phyloP scores from a whole-genome alignment of 1,139 yeast species.

The Meyerozyma smithsonii region DNA sequence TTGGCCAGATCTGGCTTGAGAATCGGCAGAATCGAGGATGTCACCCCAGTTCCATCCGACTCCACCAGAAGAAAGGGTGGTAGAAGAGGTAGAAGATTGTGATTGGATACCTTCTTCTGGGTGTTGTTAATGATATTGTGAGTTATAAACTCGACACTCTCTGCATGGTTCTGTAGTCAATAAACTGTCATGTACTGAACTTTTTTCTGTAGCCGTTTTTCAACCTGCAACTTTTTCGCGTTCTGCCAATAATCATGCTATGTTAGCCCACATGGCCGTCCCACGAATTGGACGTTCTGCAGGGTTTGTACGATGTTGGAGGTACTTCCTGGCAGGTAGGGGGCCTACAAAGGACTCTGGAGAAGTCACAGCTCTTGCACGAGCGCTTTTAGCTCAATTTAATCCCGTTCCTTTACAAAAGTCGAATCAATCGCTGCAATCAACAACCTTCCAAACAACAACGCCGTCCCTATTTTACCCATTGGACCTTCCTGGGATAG shows the following conservation, averaged over 20 bases:
- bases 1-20: slow-evolving; percentile 99
- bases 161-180: slow-evolving; percentile 4
- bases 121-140: slow-evolving; percentile 3
- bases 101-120: slow-evolving; percentile 25
- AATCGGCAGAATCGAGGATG: slow-evolving; percentile 99
- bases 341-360: neutral
- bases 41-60: slow-evolving; percentile 99
- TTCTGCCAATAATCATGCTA: neutral
- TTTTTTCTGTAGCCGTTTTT: neutral
- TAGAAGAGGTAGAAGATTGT: slow-evolving; percentile 99
- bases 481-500: neutral
- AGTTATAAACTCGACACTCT: slow-evolving; percentile 3
- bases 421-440: neutral
- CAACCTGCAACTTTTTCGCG: neutral
- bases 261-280: neutral
- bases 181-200: slow-evolving; percentile 1
- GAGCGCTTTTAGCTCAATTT: neutral
- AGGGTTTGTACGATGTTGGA: neutral
- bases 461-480: neutral
- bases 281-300: neutral
- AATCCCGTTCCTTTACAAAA: neutral
- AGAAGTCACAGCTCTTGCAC: neutral
- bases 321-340: neutral
- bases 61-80: slow-evolving; percentile 99
- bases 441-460: neutral